Evolutionary conservation across 306 rosid genomes (phyloP).

Genomic region (Citrullus mucosospermus): DNA sequence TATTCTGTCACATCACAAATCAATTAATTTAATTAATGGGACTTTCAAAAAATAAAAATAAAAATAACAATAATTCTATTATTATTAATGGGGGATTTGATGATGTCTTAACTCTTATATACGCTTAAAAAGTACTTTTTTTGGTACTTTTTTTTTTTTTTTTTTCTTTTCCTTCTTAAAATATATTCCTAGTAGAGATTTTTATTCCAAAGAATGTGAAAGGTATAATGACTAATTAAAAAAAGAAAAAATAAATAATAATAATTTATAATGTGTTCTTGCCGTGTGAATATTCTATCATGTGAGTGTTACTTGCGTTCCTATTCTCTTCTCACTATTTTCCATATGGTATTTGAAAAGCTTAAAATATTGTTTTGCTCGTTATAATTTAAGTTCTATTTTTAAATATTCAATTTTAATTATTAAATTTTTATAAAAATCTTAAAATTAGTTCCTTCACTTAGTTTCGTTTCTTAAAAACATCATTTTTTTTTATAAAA

Average conservation of each 20-base stretch:
- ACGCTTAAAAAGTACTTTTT: neutral
- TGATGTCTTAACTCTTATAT: neutral
- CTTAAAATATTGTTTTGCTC: too few relatives aligned
- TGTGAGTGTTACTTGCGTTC: neutral
- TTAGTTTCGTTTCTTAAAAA: too few relatives aligned
- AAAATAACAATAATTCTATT: too few relatives aligned
- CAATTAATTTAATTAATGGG: neutral
- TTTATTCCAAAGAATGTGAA: neutral
- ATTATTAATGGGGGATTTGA: neutral
- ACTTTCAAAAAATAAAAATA: too few relatives aligned
- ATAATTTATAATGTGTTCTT: too few relatives aligned
- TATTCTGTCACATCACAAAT: slow-evolving; percentile 36
- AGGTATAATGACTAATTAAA: neutral
- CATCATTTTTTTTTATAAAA: too few relatives aligned
- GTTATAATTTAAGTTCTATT: too few relatives aligned
- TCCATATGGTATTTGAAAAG: too few relatives aligned
- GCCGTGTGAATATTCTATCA: neutral
- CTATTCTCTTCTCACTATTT: neutral
- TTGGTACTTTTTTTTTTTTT: slow-evolving; percentile 15
- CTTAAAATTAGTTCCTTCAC: too few relatives aligned
- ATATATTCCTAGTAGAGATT: slow-evolving; percentile 34
- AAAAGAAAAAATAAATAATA: too few relatives aligned
- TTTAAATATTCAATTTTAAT: too few relatives aligned
- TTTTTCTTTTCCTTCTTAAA: slow-evolving; percentile 19
- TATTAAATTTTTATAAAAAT: too few relatives aligned